These are phyloP conservation scores for Neoboletus brunneissimus DNA, from an alignment of 768 basidiomycete genomes.

Conservation along the genomic window DNA sequence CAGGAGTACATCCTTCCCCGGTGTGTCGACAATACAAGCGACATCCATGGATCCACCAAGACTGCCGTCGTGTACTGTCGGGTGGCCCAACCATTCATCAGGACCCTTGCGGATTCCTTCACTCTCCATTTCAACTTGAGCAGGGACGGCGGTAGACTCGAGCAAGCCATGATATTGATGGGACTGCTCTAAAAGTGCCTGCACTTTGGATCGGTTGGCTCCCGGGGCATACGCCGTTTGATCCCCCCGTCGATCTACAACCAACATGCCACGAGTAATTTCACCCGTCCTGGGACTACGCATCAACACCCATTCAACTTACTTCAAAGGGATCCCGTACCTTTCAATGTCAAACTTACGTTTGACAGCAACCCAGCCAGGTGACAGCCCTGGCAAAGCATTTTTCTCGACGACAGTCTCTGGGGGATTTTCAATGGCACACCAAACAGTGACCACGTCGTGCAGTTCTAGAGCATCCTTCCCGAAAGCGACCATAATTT, in stretches of 20 bases:
- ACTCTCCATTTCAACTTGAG: constrained; percentile 49
- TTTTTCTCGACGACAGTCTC: constrained; percentile 27
- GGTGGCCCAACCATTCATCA: constrained; percentile 21
- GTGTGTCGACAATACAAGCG: constrained; percentile 54
- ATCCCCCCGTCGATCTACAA: constrained; percentile 74
- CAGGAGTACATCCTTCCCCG: constrained; percentile 55
- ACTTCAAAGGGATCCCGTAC: constrained; percentile 32
- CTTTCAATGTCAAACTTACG: constrained; percentile 70
- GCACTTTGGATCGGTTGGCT: constrained; percentile 60
- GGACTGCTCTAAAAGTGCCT: constrained; percentile 46
- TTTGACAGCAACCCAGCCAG: constrained; percentile 55
- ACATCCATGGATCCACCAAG: constrained; percentile 37
- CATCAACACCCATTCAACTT: neutral
- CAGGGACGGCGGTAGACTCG: constrained; percentile 55
- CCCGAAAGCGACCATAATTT: constrained; percentile 76
- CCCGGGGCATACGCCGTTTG: constrained; percentile 63
- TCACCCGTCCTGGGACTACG: constrained; percentile 57
- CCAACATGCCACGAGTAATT: constrained; percentile 82
- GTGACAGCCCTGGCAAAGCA: constrained; percentile 28
- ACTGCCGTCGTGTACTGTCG: constrained; percentile 16
- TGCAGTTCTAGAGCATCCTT: constrained; percentile 88
- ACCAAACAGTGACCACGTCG: constrained; percentile 89
- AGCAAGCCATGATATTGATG: constrained; percentile 33
- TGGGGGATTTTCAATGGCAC: constrained; percentile 70
- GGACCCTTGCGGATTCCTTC: constrained; percentile 12